A percentile compares a stretch with the other conserved stretches of the same genome.
Conservation (phyloP, 306 rosid genomes). For the Prunus davidiana region DNA sequence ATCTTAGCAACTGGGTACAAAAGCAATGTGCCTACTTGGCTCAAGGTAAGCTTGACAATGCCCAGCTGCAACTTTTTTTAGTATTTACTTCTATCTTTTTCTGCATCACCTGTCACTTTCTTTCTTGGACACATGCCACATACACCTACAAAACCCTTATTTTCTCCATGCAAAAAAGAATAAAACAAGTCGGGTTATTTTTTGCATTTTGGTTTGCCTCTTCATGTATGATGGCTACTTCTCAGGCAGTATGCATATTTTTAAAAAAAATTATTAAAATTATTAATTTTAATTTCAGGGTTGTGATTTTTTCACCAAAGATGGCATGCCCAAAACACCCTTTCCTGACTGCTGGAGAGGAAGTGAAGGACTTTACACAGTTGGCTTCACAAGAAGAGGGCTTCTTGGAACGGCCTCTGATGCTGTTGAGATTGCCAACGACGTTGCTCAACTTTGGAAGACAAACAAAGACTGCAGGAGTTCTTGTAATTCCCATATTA, state of each 20-base stretch:
- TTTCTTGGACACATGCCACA: slow-evolving; percentile 42
- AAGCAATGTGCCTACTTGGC: slow-evolving; percentile 97
- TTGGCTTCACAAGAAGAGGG: slow-evolving; percentile 84
- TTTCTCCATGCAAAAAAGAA: slow-evolving; percentile 70
- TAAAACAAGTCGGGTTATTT: slow-evolving; percentile 32
- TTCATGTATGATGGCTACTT: not conserved
- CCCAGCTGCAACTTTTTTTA: slow-evolving; percentile 21
- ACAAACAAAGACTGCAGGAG: slow-evolving; percentile 24
- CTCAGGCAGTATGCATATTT: not conserved
- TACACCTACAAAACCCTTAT: slow-evolving; percentile 48
- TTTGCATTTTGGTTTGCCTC: slow-evolving; percentile 16
- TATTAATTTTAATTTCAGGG: slow-evolving; percentile 23
- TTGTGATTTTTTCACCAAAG: slow-evolving; percentile 62
- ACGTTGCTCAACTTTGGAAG: slow-evolving; percentile 59
- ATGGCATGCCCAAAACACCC: slow-evolving; percentile 84
- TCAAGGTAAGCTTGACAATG: slow-evolving; percentile 50
- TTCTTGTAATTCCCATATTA: slow-evolving; percentile 43
- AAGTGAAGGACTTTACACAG: slow-evolving; percentile 71
- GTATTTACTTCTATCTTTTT: slow-evolving; percentile 56
- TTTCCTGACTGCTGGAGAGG: slow-evolving; percentile 95
- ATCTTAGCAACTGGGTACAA: slow-evolving; percentile 96
- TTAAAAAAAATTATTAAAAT: not conserved
- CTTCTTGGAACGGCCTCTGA: slow-evolving; percentile 72
- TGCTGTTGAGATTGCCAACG: slow-evolving; percentile 61
- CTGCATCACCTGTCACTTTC: slow-evolving; percentile 54